A percentile compares a stretch with the other conserved stretches of the same genome.
Evolutionary conservation across 78 protist genomes (phyloP).

Genomic region (Planoprotostelium fungivorum): DNA sequence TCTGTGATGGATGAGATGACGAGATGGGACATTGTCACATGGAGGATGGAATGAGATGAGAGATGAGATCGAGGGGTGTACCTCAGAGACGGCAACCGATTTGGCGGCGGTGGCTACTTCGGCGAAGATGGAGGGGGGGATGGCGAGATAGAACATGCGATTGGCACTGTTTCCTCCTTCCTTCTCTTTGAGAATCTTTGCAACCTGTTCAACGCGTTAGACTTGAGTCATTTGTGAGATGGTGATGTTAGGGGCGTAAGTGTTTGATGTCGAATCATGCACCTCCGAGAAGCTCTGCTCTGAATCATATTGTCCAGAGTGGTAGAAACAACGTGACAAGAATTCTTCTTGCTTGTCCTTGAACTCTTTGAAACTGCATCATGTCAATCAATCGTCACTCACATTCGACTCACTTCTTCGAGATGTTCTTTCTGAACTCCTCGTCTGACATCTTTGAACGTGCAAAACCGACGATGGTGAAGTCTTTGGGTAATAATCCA

Average conservation of each 20-base stretch:
- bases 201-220: no score
- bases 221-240: no score
- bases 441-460: constrained; percentile 51
- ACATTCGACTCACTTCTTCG: neutral
- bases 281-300: constrained; percentile 1
- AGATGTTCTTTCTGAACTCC: constrained; percentile 45
- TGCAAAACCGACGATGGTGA: constrained; percentile 84
- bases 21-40: neutral
- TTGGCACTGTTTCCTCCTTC: constrained; percentile 24
- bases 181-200: constrained; percentile 13
- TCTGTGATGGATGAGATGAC: constrained; percentile 5
- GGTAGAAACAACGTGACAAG: constrained; percentile 27
- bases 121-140: constrained; percentile 88
- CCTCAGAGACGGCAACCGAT: constrained; percentile 6
- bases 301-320: constrained; percentile 56
- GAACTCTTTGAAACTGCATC: constrained; percentile 40
- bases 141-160: constrained; percentile 89
- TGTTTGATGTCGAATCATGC: constrained; percentile 16
- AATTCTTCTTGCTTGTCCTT: constrained; percentile 28
- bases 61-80: neutral
- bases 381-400: neutral
- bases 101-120: constrained; percentile 35
- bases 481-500: constrained; percentile 51
- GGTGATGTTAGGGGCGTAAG: neutral
- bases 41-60: no score